Conservation (phyloP, 805 yeast genomes). For the Metschnikowia reukaufii region DNA sequence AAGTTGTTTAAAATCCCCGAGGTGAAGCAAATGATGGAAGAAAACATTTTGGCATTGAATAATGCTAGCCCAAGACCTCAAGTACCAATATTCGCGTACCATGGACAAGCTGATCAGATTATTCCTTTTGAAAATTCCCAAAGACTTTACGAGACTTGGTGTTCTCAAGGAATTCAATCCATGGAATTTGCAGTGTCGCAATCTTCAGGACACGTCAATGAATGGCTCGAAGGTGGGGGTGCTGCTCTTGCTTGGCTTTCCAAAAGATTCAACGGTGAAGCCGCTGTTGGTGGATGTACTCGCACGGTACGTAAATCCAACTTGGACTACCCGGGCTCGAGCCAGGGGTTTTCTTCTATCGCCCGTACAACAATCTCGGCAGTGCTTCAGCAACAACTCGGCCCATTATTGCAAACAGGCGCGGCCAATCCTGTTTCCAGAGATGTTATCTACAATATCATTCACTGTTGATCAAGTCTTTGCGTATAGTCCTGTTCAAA, state of each 20-base stretch:
- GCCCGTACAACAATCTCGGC: slow-evolving; percentile 2
- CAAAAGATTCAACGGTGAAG: slow-evolving; percentile 14
- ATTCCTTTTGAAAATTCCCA: slow-evolving; percentile 22
- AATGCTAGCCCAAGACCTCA: slow-evolving; percentile 19
- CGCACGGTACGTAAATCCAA: slow-evolving; percentile 13
- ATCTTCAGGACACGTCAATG: slow-evolving; percentile 29
- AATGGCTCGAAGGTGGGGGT: slow-evolving; percentile 15
- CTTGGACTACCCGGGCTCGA: slow-evolving; percentile 16
- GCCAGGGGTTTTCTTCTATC: slow-evolving; percentile 6
- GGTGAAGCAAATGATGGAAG: slow-evolving; percentile 3
- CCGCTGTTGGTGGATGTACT: slow-evolving; percentile 14
- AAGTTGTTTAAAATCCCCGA: slow-evolving; percentile 9
- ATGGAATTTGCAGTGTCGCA: slow-evolving; percentile 29
- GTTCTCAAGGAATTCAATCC: slow-evolving; percentile 28
- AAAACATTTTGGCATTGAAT: slow-evolving; percentile 9
- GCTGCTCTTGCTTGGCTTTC: slow-evolving; percentile 17
- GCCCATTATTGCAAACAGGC: slow-evolving; percentile 3
- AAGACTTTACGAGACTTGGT: slow-evolving; percentile 28
- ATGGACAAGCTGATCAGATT: slow-evolving; percentile 24
- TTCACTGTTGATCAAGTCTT: neutral
- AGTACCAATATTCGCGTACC: slow-evolving; percentile 27
- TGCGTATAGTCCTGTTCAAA: too few relatives aligned
- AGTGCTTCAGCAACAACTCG: slow-evolving; percentile 5
- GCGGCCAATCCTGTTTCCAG: neutral
- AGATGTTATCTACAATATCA: slow-evolving; percentile 1